Evolutionary conservation across 2,329 filamentous ascomycete genomes (phyloP), one percentile per base, ranked within the genome.

Genomic region (Pseudofabraea citricarpa): DNA sequence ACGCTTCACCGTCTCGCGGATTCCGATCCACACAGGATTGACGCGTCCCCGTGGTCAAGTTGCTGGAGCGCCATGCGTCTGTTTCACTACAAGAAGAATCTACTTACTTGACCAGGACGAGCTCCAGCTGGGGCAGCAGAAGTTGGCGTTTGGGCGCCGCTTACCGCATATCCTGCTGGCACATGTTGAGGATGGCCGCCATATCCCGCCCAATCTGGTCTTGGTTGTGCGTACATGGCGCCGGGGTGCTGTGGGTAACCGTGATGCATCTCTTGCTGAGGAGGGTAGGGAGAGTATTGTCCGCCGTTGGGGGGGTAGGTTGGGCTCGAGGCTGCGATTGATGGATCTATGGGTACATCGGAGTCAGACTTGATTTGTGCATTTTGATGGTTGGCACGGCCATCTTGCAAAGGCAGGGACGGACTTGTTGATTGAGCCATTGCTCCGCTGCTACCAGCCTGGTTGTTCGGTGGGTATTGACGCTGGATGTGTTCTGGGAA

Each of bases 351-450:
- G 85, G 89, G 89, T 75, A 94, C 82, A 83, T 89, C 85, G 80
- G 79, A 80, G 89, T 95, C 87, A 95, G 90, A 94, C 71, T 89
- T 90, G 72, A 84, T 78, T 77, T 81, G 75, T 67, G 78, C 75
- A 73, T 79, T 77, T 74, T 83, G 84, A 83, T 86, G 81, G 78
- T 75, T 84, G 73, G 77, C 75, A 62, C 74, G 73, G 67, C 75
- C 86, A 88, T 90, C 86, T 79, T 83, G 79, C 74, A 87, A 75
- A 82, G 85, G 78, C 77, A 88, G 79, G 72, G 88, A 95, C 90
- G 88, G 87, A 95, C 90, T 95, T 85, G 88, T 88, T 85, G 89
- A 81, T 88, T 95, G 90, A 81, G 90, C 89, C 90, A 96, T 96
- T 83, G 84, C 85, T 82, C 81, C 85, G 70, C 84, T 79, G 71